Conservation (phyloP, 1,284 basidiomycete species). For the Naganishia cerealis region DNA sequence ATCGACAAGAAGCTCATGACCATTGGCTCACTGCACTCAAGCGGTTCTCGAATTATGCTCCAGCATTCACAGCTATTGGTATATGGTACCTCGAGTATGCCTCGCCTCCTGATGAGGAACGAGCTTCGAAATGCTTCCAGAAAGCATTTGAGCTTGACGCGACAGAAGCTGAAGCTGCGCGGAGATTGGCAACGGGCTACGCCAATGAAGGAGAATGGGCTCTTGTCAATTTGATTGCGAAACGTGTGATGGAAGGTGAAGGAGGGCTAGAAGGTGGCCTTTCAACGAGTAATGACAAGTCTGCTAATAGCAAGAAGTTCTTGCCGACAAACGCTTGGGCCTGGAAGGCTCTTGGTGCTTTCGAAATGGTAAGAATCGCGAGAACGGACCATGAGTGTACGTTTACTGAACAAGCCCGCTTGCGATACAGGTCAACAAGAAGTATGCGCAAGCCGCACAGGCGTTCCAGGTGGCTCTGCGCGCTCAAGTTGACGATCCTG, state of each 20-base stretch:
- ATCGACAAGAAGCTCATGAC: conserved; percentile 68
- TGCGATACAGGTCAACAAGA: conserved; percentile 64
- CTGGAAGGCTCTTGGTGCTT: conserved; percentile 94
- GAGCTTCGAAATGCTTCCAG: conserved; percentile 94
- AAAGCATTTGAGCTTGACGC: conserved; percentile 97
- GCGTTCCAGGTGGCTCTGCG: conserved; percentile 86
- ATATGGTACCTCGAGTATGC: conserved; percentile 77
- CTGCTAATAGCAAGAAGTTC: conserved; percentile 54
- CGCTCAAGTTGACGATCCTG: conserved; percentile 71
- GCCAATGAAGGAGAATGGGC: conserved; percentile 95
- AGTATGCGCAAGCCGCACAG: conserved; percentile 75
- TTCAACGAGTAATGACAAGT: conserved; percentile 56
- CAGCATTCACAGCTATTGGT: conserved; percentile 90
- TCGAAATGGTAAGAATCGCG: conserved; percentile 72
- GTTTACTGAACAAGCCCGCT: conserved; percentile 27
- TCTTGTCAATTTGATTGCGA: conserved; percentile 87
- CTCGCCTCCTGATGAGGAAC: conserved; percentile 72
- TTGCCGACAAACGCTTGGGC: conserved; percentile 90
- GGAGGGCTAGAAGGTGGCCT: conserved; percentile 70
- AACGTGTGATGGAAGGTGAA: conserved; percentile 87
- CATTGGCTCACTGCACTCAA: conserved; percentile 82
- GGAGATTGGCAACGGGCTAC: conserved; percentile 80
- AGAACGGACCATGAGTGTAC: conserved; percentile 9
- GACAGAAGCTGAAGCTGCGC: conserved; percentile 80
- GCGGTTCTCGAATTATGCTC: conserved; percentile 72